Percentiles rank a stretch among this genome's conserved stretches.
Conservation (phyloP, 106 monocot genomes). For the Posidonia australis region DNA sequence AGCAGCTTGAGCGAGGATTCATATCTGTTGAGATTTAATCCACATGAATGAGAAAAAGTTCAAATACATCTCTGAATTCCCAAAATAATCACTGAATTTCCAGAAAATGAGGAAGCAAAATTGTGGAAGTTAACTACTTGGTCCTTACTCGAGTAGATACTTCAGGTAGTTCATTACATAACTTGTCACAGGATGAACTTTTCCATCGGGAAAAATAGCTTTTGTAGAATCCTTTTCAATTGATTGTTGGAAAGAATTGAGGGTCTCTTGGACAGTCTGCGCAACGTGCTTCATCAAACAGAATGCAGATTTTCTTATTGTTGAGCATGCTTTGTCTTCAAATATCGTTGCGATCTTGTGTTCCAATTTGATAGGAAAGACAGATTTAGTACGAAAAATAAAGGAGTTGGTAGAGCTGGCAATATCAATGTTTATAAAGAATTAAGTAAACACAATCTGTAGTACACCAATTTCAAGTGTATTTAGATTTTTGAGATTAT, state of each 20-base stretch:
- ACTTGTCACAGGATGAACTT: constrained; percentile 76
- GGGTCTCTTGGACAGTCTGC: constrained; percentile 73
- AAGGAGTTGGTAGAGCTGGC: no score
- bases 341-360: constrained; percentile 29
- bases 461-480: no score
- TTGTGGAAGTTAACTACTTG: background rate
- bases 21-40: constrained; percentile 36
- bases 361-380: no score
- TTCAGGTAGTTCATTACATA: constrained; percentile 86
- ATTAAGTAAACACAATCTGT: no score
- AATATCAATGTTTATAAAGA: no score
- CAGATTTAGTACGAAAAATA: no score
- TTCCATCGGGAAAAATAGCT: constrained; percentile 63
- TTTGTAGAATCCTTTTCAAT: constrained; percentile 92
- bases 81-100: background rate
- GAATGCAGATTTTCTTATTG: constrained; percentile 52
- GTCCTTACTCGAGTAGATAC: constrained; percentile 55
- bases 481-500: no score
- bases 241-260: constrained; percentile 76
- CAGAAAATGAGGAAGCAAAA: background rate
- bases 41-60: background rate
- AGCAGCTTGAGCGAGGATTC: constrained; percentile 66
- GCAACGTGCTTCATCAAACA: constrained; percentile 53
- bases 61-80: background rate
- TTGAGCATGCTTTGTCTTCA: constrained; percentile 57